These are phyloP conservation scores for Fusarium begoniae DNA, from an alignment of 2,329 filamentous ascomycete genomes.

Conservation along the genomic window DNA sequence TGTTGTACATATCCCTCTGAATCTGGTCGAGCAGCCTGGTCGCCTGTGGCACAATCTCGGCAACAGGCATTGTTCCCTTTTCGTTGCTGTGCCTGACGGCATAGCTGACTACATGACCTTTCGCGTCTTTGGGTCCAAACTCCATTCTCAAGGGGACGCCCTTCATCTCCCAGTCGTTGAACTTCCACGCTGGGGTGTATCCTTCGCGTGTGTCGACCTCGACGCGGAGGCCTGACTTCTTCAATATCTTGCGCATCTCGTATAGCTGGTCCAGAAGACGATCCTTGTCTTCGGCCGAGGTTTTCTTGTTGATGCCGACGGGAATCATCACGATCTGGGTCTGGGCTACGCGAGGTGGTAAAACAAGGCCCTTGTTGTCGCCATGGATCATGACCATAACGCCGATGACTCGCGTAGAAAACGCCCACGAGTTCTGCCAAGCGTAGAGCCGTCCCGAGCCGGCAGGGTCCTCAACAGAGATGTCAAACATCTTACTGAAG, in stretches of 20 bases:
- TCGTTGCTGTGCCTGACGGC: conserved; percentile 87
- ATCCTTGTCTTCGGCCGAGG: conserved; percentile 80
- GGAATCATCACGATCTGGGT: conserved; percentile 88
- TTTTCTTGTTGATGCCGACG: conserved; percentile 91
- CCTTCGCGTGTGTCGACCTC: conserved; percentile 87
- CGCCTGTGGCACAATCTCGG: conserved; percentile 76
- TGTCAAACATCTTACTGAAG: conserved; percentile 99
- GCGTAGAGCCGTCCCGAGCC: conserved; percentile 86
- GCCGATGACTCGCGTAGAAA: conserved; percentile 96
- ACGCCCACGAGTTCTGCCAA: conserved; percentile 99
- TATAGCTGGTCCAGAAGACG: conserved; percentile 72
- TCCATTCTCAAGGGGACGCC: conserved; percentile 93
- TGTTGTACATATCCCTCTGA: conserved; percentile 80
- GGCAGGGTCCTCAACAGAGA: conserved; percentile 91
- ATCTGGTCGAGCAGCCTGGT: conserved; percentile 88
- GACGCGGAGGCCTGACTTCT: conserved; percentile 78
- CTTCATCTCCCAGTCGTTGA: conserved; percentile 98
- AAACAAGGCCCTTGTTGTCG: conserved; percentile 92
- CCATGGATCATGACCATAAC: conserved; percentile 99
- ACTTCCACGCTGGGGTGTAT: conserved; percentile 96
- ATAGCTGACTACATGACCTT: conserved; percentile 82
- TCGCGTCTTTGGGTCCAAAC: conserved; percentile 93
- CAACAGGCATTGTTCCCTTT: conserved; percentile 82
- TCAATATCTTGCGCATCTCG: conserved; percentile 73
- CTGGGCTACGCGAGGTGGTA: conserved; percentile 90